A percentile compares a stretch with the other conserved stretches of the same genome.
Conservation (phyloP, 371 early-diverging fungal genomes). For the Haplosporangium sp. region DNA sequence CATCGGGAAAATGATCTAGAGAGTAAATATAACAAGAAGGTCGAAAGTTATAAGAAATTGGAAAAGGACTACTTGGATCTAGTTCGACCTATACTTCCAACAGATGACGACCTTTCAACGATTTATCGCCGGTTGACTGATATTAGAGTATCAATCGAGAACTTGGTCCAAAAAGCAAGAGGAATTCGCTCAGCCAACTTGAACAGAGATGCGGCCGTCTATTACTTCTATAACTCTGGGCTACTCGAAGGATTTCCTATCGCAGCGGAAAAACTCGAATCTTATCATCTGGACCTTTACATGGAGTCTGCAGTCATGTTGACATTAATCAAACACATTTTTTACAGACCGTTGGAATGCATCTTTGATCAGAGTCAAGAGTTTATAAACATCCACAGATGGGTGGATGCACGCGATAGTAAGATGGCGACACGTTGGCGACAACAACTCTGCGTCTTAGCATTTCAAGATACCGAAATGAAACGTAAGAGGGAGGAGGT, state of each 20-base stretch:
- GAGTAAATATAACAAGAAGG: slow-evolving; percentile 10
- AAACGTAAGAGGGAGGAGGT: not conserved
- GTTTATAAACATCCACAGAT: slow-evolving; percentile 9
- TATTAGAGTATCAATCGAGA: slow-evolving; percentile 20
- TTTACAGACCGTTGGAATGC: slow-evolving; percentile 19
- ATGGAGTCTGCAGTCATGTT: slow-evolving; percentile 28
- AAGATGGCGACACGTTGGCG: slow-evolving; percentile 30
- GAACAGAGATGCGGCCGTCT: slow-evolving; percentile 21
- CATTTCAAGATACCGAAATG: slow-evolving; percentile 9
- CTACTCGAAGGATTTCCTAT: slow-evolving; percentile 14
- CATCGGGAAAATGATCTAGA: not conserved
- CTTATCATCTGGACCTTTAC: slow-evolving; percentile 22
- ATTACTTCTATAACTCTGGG: slow-evolving; percentile 4
- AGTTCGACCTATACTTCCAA: slow-evolving; percentile 21
- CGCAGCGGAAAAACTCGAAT: slow-evolving; percentile 2
- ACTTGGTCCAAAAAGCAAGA: slow-evolving; percentile 20
- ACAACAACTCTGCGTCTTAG: slow-evolving; percentile 30
- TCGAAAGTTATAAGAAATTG: slow-evolving; percentile 15
- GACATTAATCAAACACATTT: not conserved
- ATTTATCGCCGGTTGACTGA: slow-evolving; percentile 14
- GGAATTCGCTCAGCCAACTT: slow-evolving; percentile 11
- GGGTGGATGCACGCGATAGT: slow-evolving; percentile 18
- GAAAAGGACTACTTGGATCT: slow-evolving; percentile 31
- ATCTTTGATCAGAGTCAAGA: slow-evolving; percentile 15
- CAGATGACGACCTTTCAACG: slow-evolving; percentile 25